Base-by-base conservation (phyloP, 192 early-diverging fungal genomes). In the Phycomyces nitens region DNA sequence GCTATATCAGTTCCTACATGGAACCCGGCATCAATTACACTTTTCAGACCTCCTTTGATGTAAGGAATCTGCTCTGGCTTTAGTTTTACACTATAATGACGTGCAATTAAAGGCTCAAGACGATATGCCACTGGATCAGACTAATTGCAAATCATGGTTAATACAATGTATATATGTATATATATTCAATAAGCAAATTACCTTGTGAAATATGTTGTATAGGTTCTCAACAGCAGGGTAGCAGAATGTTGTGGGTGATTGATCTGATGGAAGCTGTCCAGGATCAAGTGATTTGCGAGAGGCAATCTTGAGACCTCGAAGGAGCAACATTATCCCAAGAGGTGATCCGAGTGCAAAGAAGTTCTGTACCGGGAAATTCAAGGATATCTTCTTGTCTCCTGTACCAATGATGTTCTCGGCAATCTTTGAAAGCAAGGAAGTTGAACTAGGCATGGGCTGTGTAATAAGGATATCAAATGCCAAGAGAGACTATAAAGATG, bases 271-370 rank as follows among this genome's bases (percentile, higher is more conserved):
- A 20, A 51, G n/a, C 20, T 38, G 34, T 10, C 52, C 29, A 14
- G 41, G 29, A 10, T 59, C 50, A 22, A 73, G 34, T 12, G 67
- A 64, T 15, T 78, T 66, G 53, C 80, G 79, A 12, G 83, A 77
- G 7, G 64, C 69, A 14, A 94, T 67, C 53, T 85, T 88, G 40
- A 83, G 69, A 15, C 88, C 88, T 68, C 87, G 89, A 2, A 94
- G 68, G 16, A 94, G 65, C 41, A 93, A 67, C 54, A 94, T 89
- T 12, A 93, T 67, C 0, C 90, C 92, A 18, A 94, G 79, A 7
- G 92, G 92, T 11, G 89, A 92, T 23, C 92, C 92, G 12, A 92
- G 75, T 5, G 84, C 86, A 39, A 93, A 94, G 51, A 93, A 84
- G 44, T 86, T 88, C 21, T 86, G 74, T 11, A 94, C 88, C 4